Evolutionary conservation across 768 basidiomycete genomes (phyloP).

Genomic region (Lactarius hengduanensis): DNA sequence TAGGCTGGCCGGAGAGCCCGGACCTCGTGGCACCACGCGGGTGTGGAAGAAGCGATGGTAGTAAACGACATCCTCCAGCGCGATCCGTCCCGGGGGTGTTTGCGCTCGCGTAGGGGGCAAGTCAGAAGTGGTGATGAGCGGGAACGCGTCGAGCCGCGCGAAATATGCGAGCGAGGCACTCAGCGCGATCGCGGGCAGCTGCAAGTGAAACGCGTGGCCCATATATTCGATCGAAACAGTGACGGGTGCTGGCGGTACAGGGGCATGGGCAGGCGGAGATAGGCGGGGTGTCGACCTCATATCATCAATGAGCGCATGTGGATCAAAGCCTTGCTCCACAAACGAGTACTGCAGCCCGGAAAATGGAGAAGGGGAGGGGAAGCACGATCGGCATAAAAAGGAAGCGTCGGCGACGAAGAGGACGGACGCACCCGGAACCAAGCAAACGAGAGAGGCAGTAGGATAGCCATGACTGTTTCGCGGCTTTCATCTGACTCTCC

Average conservation of each 20-base stretch:
- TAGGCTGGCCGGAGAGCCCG: not conserved
- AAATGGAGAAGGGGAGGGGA: constrained; percentile 8
- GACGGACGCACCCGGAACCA: constrained; percentile 26
- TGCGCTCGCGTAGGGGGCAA: not conserved
- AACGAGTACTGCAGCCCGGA: constrained; percentile 23
- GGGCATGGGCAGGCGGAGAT: constrained; percentile 4
- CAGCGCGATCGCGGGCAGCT: constrained; percentile 19
- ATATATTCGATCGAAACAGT: constrained; percentile 13
- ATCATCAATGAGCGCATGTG: constrained; percentile 6
- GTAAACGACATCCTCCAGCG: constrained; percentile 19
- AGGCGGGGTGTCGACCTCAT: not conserved
- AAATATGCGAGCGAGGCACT: constrained; percentile 25
- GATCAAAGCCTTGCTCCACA: constrained; percentile 24
- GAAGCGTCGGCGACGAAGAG: not conserved
- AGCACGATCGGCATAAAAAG: constrained; percentile 14
- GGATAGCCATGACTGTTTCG: constrained; percentile 15
- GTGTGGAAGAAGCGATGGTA: constrained; percentile 19
- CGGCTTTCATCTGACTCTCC: constrained; percentile 25
- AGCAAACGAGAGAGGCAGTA: constrained; percentile 20
- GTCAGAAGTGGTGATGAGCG: not conserved
- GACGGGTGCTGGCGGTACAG: constrained; percentile 9
- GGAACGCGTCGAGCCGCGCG: constrained; percentile 22
- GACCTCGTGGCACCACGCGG: constrained; percentile 13
- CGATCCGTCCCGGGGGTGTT: not conserved
- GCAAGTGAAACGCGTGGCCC: constrained; percentile 18